Conservation (phyloP, 2,329 filamentous ascomycete genomes). For the Lachnellula occidentalis region DNA sequence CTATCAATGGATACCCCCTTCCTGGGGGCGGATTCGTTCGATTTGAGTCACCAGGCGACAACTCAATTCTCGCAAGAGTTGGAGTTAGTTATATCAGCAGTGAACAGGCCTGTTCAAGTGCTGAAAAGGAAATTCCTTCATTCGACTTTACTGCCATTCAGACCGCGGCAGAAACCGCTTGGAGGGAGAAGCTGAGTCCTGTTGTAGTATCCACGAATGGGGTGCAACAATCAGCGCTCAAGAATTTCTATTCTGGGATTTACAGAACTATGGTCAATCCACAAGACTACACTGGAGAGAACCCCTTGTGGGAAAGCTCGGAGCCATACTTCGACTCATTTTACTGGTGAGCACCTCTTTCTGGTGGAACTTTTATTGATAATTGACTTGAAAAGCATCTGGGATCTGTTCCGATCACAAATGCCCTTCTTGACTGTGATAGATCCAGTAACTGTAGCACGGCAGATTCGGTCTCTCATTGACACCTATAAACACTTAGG, state of each 20-base stretch:
- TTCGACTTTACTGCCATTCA: slow-evolving; percentile 55
- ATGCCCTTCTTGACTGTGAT: slow-evolving; percentile 63
- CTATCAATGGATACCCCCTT: slow-evolving; percentile 48
- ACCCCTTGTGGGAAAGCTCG: slow-evolving; percentile 57
- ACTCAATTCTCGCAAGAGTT: slow-evolving; percentile 54
- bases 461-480: slow-evolving; percentile 66
- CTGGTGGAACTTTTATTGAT: neutral
- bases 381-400: slow-evolving; percentile 44
- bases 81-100: slow-evolving; percentile 65
- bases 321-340: slow-evolving; percentile 73
- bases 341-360: slow-evolving; percentile 29
- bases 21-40: slow-evolving; percentile 57
- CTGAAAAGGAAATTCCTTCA: slow-evolving; percentile 62
- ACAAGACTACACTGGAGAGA: slow-evolving; percentile 70
- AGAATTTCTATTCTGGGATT: slow-evolving; percentile 62
- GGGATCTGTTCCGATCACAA: slow-evolving; percentile 65
- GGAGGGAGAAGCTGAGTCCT: slow-evolving; percentile 55
- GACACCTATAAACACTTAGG: slow-evolving; percentile 63
- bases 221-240: slow-evolving; percentile 48
- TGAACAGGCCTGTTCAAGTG: slow-evolving; percentile 61
- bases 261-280: slow-evolving; percentile 66
- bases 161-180: slow-evolving; percentile 48
- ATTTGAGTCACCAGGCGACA: slow-evolving; percentile 42
- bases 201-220: slow-evolving; percentile 48
- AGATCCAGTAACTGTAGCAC: slow-evolving; percentile 56